Percentiles rank a stretch among this genome's conserved stretches.
Conservation (phyloP, 1,284 basidiomycete genomes). For the Exobasidium cylindrosporum region DNA sequence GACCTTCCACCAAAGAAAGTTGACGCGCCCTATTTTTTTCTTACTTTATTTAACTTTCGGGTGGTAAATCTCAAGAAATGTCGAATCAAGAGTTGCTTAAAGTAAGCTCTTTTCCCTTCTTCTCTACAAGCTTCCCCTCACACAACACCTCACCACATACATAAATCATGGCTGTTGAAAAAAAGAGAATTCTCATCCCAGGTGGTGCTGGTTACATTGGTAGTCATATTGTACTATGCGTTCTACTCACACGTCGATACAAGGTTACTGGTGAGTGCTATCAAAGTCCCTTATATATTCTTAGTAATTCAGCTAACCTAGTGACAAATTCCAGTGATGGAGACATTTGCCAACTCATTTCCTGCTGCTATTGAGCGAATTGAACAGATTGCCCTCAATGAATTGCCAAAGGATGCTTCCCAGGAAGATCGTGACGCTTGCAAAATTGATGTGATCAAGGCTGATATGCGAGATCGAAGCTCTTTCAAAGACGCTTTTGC, state of each 20-base stretch:
- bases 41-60: too few species aligned
- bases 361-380: slow-evolving; percentile 71
- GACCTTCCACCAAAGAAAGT: too few species aligned
- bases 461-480: slow-evolving; percentile 43
- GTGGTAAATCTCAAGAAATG: too few species aligned
- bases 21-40: too few species aligned
- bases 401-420: slow-evolving; percentile 66
- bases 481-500: slow-evolving; percentile 43
- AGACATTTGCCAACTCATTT: slow-evolving; percentile 77
- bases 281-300: too few species aligned
- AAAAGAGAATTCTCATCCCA: slow-evolving; percentile 51
- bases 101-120: background rate
- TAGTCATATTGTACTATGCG: slow-evolving; percentile 81
- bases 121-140: background rate
- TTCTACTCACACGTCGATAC: slow-evolving; percentile 82
- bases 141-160: background rate
- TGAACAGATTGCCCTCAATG: slow-evolving; percentile 71
- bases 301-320: slow-evolving; percentile 2
- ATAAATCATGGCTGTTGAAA: slow-evolving; percentile 14
- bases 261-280: slow-evolving; percentile 63
- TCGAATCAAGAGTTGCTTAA: too few species aligned
- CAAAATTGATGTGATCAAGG: slow-evolving; percentile 66
- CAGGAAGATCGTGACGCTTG: slow-evolving; percentile 67
- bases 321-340: slow-evolving; percentile 33
- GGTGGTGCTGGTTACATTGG: slow-evolving; percentile 62